Conservation (phyloP, 73 alveolate species). For the Symbiodinium natans region DNA sequence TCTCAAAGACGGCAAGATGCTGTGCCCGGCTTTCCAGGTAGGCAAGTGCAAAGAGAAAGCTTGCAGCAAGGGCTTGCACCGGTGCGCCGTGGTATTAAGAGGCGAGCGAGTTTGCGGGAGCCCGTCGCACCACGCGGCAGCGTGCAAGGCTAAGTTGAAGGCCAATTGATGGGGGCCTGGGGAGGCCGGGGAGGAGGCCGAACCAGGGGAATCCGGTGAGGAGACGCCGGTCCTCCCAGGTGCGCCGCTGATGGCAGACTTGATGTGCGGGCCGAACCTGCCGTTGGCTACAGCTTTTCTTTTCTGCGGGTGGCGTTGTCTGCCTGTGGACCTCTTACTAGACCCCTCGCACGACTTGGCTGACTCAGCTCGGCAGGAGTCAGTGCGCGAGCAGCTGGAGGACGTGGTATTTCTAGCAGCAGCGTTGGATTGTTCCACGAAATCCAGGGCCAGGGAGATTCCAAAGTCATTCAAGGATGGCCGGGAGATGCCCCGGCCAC, state of each 20-base stretch:
- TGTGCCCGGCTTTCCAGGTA: slow-evolving; percentile 23
- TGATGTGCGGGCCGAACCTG: too few species aligned
- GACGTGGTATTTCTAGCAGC: not conserved
- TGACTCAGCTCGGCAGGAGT: too few species aligned
- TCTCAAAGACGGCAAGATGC: slow-evolving; percentile 25
- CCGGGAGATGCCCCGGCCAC: not conserved
- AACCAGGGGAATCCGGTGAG: not conserved
- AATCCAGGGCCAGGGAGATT: slow-evolving; percentile 28
- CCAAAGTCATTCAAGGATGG: not conserved
- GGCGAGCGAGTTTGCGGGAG: not conserved
- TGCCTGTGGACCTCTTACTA: too few species aligned
- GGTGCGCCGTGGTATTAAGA: not conserved
- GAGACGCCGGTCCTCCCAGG: not conserved
- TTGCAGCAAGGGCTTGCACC: not conserved
- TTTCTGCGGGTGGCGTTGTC: too few species aligned
- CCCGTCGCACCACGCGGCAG: not conserved
- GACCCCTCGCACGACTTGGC: too few species aligned
- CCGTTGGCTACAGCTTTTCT: too few species aligned
- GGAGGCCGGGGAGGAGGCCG: not conserved
- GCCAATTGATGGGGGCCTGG: not conserved
- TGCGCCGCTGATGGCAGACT: too few species aligned
- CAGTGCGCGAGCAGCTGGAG: not conserved
- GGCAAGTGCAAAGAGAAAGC: not conserved
- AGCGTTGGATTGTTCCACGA: slow-evolving; percentile 29
- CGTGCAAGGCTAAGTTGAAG: not conserved